Conservation (phyloP, 768 basidiomycete species). For the Tulasnella sp. region DNA sequence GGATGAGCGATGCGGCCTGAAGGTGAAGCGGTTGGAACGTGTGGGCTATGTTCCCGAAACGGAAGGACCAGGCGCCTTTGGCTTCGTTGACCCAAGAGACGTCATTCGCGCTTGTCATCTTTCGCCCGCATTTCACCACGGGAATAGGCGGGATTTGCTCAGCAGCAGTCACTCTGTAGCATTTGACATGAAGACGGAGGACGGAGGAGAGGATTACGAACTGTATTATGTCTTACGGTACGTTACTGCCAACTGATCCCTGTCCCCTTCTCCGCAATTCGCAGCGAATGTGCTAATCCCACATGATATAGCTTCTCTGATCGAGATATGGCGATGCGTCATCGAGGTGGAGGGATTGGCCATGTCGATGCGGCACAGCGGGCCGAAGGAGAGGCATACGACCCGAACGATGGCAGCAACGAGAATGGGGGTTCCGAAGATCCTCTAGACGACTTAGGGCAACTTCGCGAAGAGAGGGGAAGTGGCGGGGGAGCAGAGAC, state of each 20-base stretch:
- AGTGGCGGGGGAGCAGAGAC: background rate
- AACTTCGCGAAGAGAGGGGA: background rate
- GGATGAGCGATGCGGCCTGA: conserved; percentile 36
- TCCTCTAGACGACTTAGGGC: background rate
- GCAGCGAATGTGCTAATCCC: background rate
- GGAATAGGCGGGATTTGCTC: conserved; percentile 32
- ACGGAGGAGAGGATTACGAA: conserved; percentile 38
- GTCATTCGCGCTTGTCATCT: conserved; percentile 46
- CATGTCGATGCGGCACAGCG: conserved; percentile 28
- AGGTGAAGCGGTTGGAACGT: conserved; percentile 37
- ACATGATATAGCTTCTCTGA: conserved; percentile 35
- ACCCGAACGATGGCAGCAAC: background rate
- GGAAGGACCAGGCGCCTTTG: conserved; percentile 39
- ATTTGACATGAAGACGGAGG: background rate
- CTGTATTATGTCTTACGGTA: conserved; percentile 44
- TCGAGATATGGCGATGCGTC: conserved; percentile 36
- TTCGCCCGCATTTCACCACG: conserved; percentile 43
- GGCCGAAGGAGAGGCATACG: background rate
- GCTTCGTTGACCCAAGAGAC: conserved; percentile 46
- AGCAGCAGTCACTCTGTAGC: conserved; percentile 16
- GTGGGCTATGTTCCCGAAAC: conserved; percentile 42
- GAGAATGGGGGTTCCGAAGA: background rate
- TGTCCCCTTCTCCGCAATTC: background rate
- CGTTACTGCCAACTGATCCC: conserved; percentile 6
- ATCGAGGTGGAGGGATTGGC: conserved; percentile 35